A percentile compares a stretch with the other conserved stretches of the same genome.
These are phyloP conservation scores for Debaryomycetaceae sp. DNA, from an alignment of 1,139 yeast genomes.

Conservation along the genomic window DNA sequence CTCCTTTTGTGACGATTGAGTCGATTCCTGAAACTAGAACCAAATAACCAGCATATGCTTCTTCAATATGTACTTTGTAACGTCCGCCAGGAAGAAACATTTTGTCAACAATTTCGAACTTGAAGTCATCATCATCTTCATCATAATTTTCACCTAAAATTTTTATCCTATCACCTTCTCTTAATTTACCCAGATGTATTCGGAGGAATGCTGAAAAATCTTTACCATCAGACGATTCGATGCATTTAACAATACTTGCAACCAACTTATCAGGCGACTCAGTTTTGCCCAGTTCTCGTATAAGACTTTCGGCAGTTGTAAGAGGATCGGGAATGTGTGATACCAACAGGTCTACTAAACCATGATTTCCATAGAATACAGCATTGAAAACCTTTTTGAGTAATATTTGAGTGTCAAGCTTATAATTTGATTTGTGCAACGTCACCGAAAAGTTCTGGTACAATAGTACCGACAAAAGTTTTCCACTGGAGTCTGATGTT, in stretches of 20 bases:
- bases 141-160: constrained; percentile 57
- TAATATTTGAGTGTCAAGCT: constrained; percentile 56
- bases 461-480: constrained; percentile 37
- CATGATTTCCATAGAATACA: constrained; percentile 53
- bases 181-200: constrained; percentile 58
- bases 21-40: constrained; percentile 68
- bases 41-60: constrained; percentile 61
- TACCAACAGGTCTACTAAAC: constrained; percentile 52
- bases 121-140: constrained; percentile 53
- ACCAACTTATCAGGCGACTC: constrained; percentile 13
- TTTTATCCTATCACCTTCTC: constrained; percentile 44
- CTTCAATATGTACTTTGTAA: constrained; percentile 55
- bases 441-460: constrained; percentile 45
- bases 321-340: constrained; percentile 39
- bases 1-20: constrained; percentile 52
- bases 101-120: constrained; percentile 40
- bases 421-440: constrained; percentile 35
- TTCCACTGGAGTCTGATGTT: constrained; percentile 47
- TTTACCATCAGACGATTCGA: constrained; percentile 50
- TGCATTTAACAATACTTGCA: constrained; percentile 61
- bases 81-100: constrained; percentile 70
- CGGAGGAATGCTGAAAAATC: constrained; percentile 56
- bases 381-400: constrained; percentile 51
- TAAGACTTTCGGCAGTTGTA: not conserved
- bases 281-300: not conserved